A percentile compares a stretch with the other conserved stretches of the same genome.
Conservation (phyloP, 1,284 basidiomycete genomes). For the Ceratobasidium sp. region DNA sequence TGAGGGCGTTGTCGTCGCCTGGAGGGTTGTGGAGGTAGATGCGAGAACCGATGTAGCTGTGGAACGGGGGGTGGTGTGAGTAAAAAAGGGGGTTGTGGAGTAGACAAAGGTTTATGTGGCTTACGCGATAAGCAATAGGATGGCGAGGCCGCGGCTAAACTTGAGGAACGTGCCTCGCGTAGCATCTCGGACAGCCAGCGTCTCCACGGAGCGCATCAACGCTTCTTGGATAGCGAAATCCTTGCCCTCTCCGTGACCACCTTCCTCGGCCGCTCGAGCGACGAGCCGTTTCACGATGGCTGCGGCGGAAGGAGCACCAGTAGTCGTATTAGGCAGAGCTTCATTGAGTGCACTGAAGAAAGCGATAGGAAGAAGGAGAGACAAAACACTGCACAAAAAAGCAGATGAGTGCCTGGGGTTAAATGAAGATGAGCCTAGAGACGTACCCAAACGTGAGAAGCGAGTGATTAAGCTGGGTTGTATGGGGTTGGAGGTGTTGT, state of each 20-base stretch:
- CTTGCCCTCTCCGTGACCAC: background rate
- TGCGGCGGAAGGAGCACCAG: slow-evolving; percentile 30
- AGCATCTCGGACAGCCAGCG: slow-evolving; percentile 58
- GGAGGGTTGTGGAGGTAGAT: slow-evolving; percentile 77
- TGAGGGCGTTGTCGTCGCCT: slow-evolving; percentile 66
- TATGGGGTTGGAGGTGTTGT: slow-evolving; percentile 65
- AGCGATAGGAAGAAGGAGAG: slow-evolving; percentile 71
- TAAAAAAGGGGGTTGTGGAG: slow-evolving; percentile 18
- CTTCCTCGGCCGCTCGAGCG: slow-evolving; percentile 26
- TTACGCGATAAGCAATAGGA: slow-evolving; percentile 72
- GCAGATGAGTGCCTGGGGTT: background rate
- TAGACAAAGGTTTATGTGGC: slow-evolving; percentile 52
- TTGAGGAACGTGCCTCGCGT: slow-evolving; percentile 65
- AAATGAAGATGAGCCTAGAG: background rate
- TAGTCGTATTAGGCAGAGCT: slow-evolving; percentile 41
- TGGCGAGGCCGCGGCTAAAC: slow-evolving; percentile 72
- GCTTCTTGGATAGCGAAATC: slow-evolving; percentile 32
- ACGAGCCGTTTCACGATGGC: slow-evolving; percentile 22
- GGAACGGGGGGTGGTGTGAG: background rate
- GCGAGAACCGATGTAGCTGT: slow-evolving; percentile 72
- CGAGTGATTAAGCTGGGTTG: slow-evolving; percentile 72
- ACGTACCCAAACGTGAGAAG: slow-evolving; percentile 73
- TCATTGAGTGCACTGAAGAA: slow-evolving; percentile 68
- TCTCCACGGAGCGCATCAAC: slow-evolving; percentile 28
- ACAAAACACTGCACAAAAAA: slow-evolving; percentile 66